phyloP scores from a whole-genome alignment of 495 filamentous ascomycete species.

The Xylaria intraflava region DNA sequence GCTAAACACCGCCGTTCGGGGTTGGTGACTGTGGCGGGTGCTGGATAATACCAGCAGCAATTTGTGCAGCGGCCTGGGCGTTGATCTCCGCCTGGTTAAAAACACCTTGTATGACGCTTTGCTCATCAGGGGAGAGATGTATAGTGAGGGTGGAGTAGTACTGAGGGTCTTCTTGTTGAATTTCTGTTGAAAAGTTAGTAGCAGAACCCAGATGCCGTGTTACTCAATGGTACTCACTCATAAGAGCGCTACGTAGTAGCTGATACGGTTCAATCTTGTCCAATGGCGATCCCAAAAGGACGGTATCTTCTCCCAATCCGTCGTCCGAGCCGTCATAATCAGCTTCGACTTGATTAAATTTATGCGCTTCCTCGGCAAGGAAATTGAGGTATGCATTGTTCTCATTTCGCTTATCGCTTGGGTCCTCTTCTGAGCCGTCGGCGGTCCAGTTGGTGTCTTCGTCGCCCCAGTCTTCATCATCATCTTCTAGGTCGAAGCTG shows the following conservation, averaged over 20 bases:
- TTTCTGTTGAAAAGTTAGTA: conserved; percentile 47
- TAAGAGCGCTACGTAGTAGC: conserved; percentile 70
- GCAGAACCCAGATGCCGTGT: background rate
- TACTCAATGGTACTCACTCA: conserved; percentile 57
- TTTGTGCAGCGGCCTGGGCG: conserved; percentile 30
- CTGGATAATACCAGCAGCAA: conserved; percentile 20
- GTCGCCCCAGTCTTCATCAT: conserved; percentile 70
- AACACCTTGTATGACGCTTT: conserved; percentile 70
- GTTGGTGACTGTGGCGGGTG: conserved; percentile 15
- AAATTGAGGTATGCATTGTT: conserved; percentile 93
- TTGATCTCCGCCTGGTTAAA: conserved; percentile 68
- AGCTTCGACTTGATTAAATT: conserved; percentile 54
- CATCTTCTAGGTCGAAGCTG: conserved; percentile 70
- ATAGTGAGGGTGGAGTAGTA: conserved; percentile 77
- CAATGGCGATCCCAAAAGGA: conserved; percentile 83
- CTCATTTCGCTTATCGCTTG: conserved; percentile 73
- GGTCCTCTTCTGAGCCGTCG: conserved; percentile 44
- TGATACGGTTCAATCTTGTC: conserved; percentile 92
- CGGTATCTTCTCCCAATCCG: conserved; percentile 86
- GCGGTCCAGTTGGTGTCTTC: conserved; percentile 52
- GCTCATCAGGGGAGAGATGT: conserved; percentile 72
- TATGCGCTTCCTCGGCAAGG: conserved; percentile 85
- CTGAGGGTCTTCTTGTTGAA: conserved; percentile 85
- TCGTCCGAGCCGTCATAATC: conserved; percentile 60
- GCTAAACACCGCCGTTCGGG: conserved; percentile 19